Base-by-base conservation (phyloP, 2,329 filamentous ascomycete species). In the Aspergillus novoparasiticus region DNA sequence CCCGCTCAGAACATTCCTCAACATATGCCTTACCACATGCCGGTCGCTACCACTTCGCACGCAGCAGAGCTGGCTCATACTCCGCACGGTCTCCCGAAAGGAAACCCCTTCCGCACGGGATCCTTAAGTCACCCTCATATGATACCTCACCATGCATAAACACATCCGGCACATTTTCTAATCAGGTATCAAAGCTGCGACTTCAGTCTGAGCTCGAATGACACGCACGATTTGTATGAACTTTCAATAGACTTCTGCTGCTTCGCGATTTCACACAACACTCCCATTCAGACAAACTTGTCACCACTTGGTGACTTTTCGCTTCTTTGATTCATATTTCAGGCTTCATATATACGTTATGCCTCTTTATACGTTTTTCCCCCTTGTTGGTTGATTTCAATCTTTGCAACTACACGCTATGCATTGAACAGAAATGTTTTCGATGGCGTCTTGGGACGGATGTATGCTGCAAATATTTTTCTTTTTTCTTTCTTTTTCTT, bases 21-120 rank as follows among this genome's bases (percentile, higher is more conserved):
- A 41, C 64, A 66, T 19, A 72, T 78, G 68, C 63, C 68, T 32
- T 78, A 75, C 61, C 70, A 70, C n/a, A 68, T 77, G 63, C 65
- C 71, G 11, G 70, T 75, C 55, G 10, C 45, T 39, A 23, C 58
- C 6, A 10, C 50, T 8, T 68, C 30, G 59, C 70, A 72, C 32
- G 53, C 70, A 12, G 71, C 73, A n/a, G 72, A 73, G 51, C 11
- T 55, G n/a, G 30, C 32, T 9, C 32, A 26, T 16, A 67, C 75
- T 58, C 63, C 71, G 11, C 64, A 73, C 21, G 56, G 63, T n/a
- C 58, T 68, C n/a, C 63, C 62, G 6, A 66, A 69, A 36, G 61
- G 64, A 19, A 55, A 70, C 34, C 66, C 74, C 16, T 77, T 76
- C 62, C 75, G 73, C 41, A 73, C 70, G 16, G 75, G 73, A 28